Evolutionary conservation across 2,329 filamentous ascomycete genomes (phyloP).

Genomic region (Aspergillus pseudotamarii): DNA sequence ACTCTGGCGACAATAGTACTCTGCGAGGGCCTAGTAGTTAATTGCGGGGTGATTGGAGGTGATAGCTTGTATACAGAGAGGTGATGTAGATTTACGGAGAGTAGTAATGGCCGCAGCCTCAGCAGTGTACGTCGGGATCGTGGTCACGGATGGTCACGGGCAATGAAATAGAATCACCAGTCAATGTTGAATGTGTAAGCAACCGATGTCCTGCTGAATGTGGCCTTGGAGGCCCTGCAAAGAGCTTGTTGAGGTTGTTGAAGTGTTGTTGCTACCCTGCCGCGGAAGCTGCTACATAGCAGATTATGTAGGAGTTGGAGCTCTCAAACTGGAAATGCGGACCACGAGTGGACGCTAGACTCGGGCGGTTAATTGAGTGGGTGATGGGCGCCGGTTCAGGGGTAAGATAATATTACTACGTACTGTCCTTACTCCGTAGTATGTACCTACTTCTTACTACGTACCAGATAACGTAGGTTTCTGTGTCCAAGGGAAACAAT

Average conservation of each 20-base stretch:
- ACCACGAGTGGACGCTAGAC: constrained; percentile 19
- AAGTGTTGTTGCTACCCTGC: constrained; percentile 31
- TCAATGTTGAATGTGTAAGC: constrained; percentile 17
- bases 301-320: constrained; percentile 22
- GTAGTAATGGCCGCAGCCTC: constrained; percentile 22
- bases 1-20: constrained; percentile 31
- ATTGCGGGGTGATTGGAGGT: constrained; percentile 23
- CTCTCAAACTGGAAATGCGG: constrained; percentile 17
- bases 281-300: constrained; percentile 40
- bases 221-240: constrained; percentile 3
- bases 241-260: constrained; percentile 18
- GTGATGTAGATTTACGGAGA: constrained; percentile 33
- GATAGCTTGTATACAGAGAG: constrained; percentile 34
- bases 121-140: constrained; percentile 29
- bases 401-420: constrained; percentile 4
- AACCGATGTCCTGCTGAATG: constrained; percentile 14
- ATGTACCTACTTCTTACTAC: neutral
- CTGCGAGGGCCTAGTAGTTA: constrained; percentile 28
- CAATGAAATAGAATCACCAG: constrained; percentile 38
- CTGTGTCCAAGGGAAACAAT: neutral
- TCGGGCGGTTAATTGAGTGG: constrained; percentile 14
- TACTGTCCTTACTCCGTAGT: too few relatives aligned
- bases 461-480: neutral
- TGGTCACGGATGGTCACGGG: constrained; percentile 38
- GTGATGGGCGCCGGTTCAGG: constrained; percentile 12